Conservation (phyloP, 805 yeast genomes). For the Pichia kluyveri region DNA sequence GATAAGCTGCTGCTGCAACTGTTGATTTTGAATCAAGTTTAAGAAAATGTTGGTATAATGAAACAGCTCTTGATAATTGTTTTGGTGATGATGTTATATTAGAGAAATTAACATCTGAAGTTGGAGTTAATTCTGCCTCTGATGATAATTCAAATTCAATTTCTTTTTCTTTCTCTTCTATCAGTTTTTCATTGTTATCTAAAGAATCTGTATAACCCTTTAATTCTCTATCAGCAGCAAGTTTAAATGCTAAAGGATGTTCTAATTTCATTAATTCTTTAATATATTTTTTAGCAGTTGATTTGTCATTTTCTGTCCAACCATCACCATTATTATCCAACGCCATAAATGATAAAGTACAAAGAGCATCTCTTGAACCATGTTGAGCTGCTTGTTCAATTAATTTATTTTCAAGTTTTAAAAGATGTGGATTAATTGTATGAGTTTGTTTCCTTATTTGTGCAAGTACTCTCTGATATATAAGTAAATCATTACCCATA, state of each 20-base stretch:
- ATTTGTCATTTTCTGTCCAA: slow-evolving; percentile 43
- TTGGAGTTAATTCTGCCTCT: slow-evolving; percentile 16
- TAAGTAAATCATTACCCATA: slow-evolving; percentile 50
- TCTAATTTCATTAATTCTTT: slow-evolving; percentile 44
- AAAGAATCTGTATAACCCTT: slow-evolving; percentile 2
- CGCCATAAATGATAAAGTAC: slow-evolving; percentile 63
- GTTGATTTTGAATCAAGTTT: slow-evolving; percentile 49
- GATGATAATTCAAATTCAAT: neutral
- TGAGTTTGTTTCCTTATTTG: slow-evolving; percentile 54
- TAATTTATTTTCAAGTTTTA: slow-evolving; percentile 59
- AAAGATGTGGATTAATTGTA: slow-evolving; percentile 44
- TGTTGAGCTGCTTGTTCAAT: slow-evolving; percentile 78
- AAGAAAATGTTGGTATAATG: slow-evolving; percentile 50
- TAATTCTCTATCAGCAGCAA: slow-evolving; percentile 70
- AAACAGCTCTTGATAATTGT: slow-evolving; percentile 39
- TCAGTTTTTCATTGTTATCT: neutral
- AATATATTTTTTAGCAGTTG: slow-evolving; percentile 55
- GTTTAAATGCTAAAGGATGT: slow-evolving; percentile 69
- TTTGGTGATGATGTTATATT: slow-evolving; percentile 8
- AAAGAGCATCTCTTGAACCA: slow-evolving; percentile 75
- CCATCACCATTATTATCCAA: slow-evolving; percentile 27
- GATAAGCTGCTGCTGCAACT: slow-evolving; percentile 64
- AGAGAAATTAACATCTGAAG: slow-evolving; percentile 7
- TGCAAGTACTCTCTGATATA: slow-evolving; percentile 57
- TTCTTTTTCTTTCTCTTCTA: slow-evolving; percentile 14